These are phyloP conservation scores for Sarcomyxa edulis DNA, from an alignment of 768 basidiomycete species.

Conservation along the genomic window DNA sequence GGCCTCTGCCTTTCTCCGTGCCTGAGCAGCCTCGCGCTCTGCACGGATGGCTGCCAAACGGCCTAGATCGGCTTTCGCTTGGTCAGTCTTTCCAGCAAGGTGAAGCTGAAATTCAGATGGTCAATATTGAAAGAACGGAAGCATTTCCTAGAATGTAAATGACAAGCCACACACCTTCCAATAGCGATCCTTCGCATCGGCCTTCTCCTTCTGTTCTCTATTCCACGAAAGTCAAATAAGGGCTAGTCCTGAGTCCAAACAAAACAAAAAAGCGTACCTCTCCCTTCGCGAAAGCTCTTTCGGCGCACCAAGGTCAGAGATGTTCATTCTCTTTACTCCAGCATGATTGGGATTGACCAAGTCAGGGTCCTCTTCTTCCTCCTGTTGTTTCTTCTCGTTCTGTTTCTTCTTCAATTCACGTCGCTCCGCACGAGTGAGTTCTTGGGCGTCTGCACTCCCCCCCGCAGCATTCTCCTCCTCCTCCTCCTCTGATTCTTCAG, in stretches of 20 bases:
- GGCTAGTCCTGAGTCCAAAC: too few species aligned
- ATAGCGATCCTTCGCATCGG: conserved; percentile 83
- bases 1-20: conserved; percentile 83
- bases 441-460: conserved; percentile 30
- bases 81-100: conserved; percentile 77
- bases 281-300: conserved; percentile 61
- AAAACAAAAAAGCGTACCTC: conserved; percentile 33
- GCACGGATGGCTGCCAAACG: conserved; percentile 81
- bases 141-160: background rate
- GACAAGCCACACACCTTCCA: conserved; percentile 72
- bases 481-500: conserved; percentile 39
- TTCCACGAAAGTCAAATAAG: background rate
- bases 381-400: conserved; percentile 35
- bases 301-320: conserved; percentile 66
- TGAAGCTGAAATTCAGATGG: conserved; percentile 54
- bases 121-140: conserved; percentile 1
- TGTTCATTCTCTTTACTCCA: conserved; percentile 62
- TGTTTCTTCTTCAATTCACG: conserved; percentile 76
- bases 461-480: conserved; percentile 27
- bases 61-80: conserved; percentile 85
- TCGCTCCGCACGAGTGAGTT: conserved; percentile 67
- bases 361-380: conserved; percentile 60
- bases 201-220: conserved; percentile 90
- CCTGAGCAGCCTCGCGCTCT: conserved; percentile 84
- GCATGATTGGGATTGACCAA: conserved; percentile 78